Conservation (phyloP, 1,284 basidiomycete species). For the Boletus sp. region DNA sequence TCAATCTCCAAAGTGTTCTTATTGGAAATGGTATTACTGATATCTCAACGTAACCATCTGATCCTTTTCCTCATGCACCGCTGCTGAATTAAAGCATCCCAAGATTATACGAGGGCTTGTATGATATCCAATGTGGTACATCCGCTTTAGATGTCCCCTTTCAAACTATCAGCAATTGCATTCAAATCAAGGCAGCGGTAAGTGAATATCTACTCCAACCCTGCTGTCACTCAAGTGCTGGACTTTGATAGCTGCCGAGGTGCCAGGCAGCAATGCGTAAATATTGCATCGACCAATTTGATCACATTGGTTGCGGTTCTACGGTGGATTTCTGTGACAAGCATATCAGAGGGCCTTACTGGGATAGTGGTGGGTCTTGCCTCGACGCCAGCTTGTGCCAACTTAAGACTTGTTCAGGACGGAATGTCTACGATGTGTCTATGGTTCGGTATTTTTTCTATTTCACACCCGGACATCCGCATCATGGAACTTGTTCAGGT, state of each 20-base stretch:
- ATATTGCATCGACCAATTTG: conserved; percentile 52
- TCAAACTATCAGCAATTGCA: conserved; percentile 53
- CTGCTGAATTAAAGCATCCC: background rate
- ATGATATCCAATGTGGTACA: conserved; percentile 59
- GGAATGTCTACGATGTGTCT: conserved; percentile 70
- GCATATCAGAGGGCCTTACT: conserved; percentile 50
- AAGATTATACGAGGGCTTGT: conserved; percentile 58
- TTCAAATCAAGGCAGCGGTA: conserved; percentile 58
- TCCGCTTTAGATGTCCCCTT: conserved; percentile 53
- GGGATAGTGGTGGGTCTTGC: conserved; percentile 43
- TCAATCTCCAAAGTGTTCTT: conserved; percentile 66
- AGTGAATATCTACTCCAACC: conserved; percentile 18
- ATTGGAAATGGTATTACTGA: conserved; percentile 66
- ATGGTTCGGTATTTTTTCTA: conserved; percentile 40
- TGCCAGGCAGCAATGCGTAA: conserved; percentile 48
- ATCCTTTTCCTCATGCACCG: background rate
- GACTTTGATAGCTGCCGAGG: conserved; percentile 44
- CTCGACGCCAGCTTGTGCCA: background rate
- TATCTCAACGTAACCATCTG: conserved; percentile 46
- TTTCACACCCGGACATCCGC: background rate
- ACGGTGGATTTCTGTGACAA: conserved; percentile 60
- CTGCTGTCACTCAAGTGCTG: background rate
- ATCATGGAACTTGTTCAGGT: conserved; percentile 31
- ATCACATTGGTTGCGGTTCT: conserved; percentile 57
- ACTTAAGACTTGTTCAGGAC: conserved; percentile 34